Evolutionary conservation across 306 rosid species (phyloP).

Genomic region (Castanopsis chinensis): DNA sequence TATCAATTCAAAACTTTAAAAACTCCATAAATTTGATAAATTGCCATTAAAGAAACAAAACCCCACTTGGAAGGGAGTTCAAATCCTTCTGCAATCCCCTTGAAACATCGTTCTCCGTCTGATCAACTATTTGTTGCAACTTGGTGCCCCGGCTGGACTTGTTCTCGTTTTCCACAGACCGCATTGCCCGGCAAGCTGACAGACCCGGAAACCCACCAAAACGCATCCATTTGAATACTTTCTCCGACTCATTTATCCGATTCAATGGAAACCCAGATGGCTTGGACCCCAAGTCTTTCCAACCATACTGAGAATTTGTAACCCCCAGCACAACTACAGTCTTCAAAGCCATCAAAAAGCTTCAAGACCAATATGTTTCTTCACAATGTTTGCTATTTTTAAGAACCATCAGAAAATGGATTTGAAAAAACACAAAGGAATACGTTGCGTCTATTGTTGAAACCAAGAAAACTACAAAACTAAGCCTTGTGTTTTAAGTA

Average conservation of each 20-base stretch:
- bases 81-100: slow-evolving; percentile 38
- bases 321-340: slow-evolving; percentile 20
- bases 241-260: slow-evolving; percentile 21
- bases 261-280: slow-evolving; percentile 13
- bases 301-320: slow-evolving; percentile 24
- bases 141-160: slow-evolving; percentile 18
- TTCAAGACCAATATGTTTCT: slow-evolving; percentile 1
- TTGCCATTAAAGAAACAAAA: not conserved
- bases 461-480: not conserved
- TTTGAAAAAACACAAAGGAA: not conserved
- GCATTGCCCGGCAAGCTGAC: not conserved
- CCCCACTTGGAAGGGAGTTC: slow-evolving; percentile 48
- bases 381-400: not conserved
- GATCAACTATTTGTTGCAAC: slow-evolving; percentile 31
- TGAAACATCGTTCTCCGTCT: slow-evolving; percentile 32
- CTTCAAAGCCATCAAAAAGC: slow-evolving; percentile 25
- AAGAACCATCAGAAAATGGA: not conserved
- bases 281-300: slow-evolving; percentile 11
- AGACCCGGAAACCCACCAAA: slow-evolving; percentile 22
- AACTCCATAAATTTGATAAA: slow-evolving; percentile 1
- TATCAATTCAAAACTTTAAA: slow-evolving; percentile 9
- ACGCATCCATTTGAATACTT: slow-evolving; percentile 18
- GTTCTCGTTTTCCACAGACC: slow-evolving; percentile 21
- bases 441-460: not conserved
- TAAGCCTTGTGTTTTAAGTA: not conserved